These are phyloP conservation scores for Psilocybe sp. DNA, from an alignment of 768 basidiomycete genomes.

Conservation along the genomic window DNA sequence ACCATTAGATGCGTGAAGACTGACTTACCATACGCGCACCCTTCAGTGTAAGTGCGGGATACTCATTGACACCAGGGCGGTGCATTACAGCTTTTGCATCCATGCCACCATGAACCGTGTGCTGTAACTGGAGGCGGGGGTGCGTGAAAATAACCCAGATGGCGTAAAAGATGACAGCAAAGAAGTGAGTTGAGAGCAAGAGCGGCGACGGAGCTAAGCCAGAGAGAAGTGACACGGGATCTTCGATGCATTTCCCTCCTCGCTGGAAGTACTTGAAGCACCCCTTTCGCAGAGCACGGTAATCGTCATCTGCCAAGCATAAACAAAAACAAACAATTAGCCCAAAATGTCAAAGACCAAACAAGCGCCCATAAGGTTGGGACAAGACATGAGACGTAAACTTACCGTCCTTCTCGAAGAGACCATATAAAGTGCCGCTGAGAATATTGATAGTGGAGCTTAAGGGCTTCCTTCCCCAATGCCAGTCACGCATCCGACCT, in stretches of 20 bases:
- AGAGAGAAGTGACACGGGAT: conserved; percentile 86
- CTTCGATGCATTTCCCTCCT: conserved; percentile 85
- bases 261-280: conserved; percentile 98
- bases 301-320: conserved; percentile 47
- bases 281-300: conserved; percentile 68
- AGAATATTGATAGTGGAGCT: conserved; percentile 91
- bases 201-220: conserved; percentile 79
- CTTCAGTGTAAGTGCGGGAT: conserved; percentile 63
- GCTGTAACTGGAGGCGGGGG: conserved; percentile 17
- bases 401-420: conserved; percentile 92
- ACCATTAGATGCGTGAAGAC: neutral
- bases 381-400: too few species aligned
- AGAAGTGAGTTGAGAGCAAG: conserved; percentile 88
- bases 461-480: conserved; percentile 85
- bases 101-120: neutral
- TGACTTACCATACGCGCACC: conserved; percentile 50
- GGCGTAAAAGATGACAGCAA: conserved; percentile 91
- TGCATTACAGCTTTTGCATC: conserved; percentile 27
- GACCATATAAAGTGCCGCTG: conserved; percentile 88
- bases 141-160: conserved; percentile 86
- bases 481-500: conserved; percentile 64
- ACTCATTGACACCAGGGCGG: conserved; percentile 52
- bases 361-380: too few species aligned
- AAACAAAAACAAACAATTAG: neutral
- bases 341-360: neutral